Evolutionary conservation across 1,139 yeast genomes (phyloP), one percentile per base, ranked within the genome.

Genomic region (Candida tunisiensis): DNA sequence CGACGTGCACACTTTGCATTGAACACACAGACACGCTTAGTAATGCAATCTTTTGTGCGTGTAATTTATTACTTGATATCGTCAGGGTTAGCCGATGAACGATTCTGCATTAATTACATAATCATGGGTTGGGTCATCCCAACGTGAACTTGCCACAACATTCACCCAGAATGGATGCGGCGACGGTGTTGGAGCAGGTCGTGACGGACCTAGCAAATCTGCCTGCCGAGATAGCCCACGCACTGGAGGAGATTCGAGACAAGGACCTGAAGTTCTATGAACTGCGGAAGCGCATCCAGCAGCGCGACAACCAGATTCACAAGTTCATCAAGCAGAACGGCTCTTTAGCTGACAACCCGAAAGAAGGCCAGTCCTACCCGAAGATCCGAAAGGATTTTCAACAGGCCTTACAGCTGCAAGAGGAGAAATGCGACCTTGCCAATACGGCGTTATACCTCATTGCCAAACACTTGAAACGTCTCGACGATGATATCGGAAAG

Each of bases 271-370:
- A 68, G 41, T 57, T 74, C 18, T 66, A 66, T 43, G 93, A 80
- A 31, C 61, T 67, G 5, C 62, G 80, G 34, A 69, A 68, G 47
- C 67, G 77, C 40, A 68, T 73, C 37, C 73, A 68, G 41, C 70
- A 70, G 31, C 66, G 78, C 35, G 98, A 88, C 45, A 60, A 66
- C 13, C 80, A 74, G 40, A 57, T 88, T 30, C 93, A 80, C 46
- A 83, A 82, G 48, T 74, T 71, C 47, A 78, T 83, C 33, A 68
- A 75, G 38, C 74, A 82, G 27, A 73, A 82, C 52, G 95, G 96
- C 0, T 74, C 93, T 1, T 52, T 77, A 25, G 65, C 74, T 2
- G 78, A 72, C 37, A 78, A 78, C 47, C 92, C 95, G 2, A 79
- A 82, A 39, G 98, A 88, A 44, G 69, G 59, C 24, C 74, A 66